These are phyloP conservation scores for Crotalaria pallida DNA, from an alignment of 306 rosid species.

Conservation along the genomic window DNA sequence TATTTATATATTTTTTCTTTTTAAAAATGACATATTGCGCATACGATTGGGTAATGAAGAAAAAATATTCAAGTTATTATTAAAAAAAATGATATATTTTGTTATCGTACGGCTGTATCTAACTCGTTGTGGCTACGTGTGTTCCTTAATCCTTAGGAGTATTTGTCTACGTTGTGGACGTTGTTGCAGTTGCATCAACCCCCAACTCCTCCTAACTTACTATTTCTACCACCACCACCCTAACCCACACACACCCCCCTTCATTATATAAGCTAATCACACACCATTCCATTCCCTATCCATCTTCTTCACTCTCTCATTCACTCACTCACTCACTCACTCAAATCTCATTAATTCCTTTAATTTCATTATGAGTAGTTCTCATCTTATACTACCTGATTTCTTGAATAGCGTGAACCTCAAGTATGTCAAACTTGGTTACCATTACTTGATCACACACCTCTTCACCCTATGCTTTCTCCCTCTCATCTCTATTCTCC, in stretches of 20 bases:
- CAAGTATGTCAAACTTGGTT: slow-evolving; percentile 52
- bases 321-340: neutral
- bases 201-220: neutral
- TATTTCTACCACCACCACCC: no score
- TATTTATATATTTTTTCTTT: no score
- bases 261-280: neutral
- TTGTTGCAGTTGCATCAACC: slow-evolving; percentile 16
- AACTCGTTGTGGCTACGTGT: no score
- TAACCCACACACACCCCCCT: neutral
- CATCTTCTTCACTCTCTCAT: neutral
- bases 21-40: no score
- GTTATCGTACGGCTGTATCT: no score
- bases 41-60: no score
- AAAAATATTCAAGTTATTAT: no score
- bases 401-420: slow-evolving; percentile 34
- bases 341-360: neutral
- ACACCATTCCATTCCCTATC: neutral
- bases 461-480: slow-evolving; percentile 32
- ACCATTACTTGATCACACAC: slow-evolving; percentile 47
- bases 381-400: neutral
- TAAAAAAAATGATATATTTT: no score
- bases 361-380: neutral
- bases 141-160: no score
- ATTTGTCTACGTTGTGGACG: neutral
- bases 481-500: slow-evolving; percentile 31